Evolutionary conservation across 495 filamentous ascomycete genomes (phyloP).

Genomic region (Lophiostoma macrostomum): DNA sequence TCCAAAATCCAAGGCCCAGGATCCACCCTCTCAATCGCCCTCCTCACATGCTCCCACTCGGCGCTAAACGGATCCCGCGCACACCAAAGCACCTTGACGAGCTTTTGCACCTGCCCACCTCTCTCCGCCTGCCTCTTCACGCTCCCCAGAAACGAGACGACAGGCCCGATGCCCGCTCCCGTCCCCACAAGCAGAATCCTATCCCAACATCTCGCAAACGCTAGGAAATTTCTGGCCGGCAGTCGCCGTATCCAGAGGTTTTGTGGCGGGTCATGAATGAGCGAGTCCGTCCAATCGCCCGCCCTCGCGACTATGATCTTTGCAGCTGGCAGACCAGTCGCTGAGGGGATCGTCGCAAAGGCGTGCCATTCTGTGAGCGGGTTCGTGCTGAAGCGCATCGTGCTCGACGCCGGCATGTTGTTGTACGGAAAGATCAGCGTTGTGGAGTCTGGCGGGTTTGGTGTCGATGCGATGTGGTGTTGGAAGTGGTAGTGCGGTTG

Average conservation of each 20-base stretch:
- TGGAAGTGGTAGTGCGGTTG: too few species aligned
- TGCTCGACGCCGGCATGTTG: neutral
- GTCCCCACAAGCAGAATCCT: neutral
- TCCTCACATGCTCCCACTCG: neutral
- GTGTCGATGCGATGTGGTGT: neutral
- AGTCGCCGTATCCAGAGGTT: neutral
- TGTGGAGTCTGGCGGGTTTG: neutral
- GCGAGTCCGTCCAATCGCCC: neutral
- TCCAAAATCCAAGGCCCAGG: neutral
- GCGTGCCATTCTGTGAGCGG: neutral
- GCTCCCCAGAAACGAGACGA: neutral
- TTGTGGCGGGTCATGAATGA: neutral
- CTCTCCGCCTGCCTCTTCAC: too few species aligned
- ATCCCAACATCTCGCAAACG: neutral
- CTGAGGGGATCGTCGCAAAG: slow-evolving; percentile 3
- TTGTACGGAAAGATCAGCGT: neutral
- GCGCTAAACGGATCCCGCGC: neutral
- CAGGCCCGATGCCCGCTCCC: neutral
- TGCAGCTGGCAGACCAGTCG: neutral
- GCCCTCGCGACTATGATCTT: neutral
- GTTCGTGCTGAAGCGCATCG: neutral
- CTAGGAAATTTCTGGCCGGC: neutral
- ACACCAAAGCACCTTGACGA: neutral
- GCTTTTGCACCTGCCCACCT: too few species aligned
- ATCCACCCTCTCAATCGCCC: neutral